Percentiles rank a stretch among this genome's conserved stretches.
Conservation (phyloP, 441 rosid species). For the Breynia disticha region DNA sequence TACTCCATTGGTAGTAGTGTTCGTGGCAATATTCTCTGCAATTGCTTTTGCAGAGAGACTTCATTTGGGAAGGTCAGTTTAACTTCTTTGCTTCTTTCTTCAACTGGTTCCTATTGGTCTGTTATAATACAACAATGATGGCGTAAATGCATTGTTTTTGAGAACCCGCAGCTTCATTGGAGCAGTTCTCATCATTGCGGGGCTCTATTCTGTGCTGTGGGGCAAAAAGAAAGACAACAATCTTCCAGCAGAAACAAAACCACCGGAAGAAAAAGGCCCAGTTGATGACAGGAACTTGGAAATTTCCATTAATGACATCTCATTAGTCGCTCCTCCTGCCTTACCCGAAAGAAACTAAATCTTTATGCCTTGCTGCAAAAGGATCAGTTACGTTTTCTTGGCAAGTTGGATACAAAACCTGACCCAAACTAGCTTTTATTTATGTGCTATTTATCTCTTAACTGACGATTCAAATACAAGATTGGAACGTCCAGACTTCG, state of each 20-base stretch:
- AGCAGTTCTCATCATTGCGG: conserved; percentile 22
- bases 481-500: too few relatives aligned
- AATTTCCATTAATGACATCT: neutral
- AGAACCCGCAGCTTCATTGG: conserved; percentile 24
- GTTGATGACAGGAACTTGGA: conserved; percentile 3
- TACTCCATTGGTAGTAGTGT: conserved; percentile 20
- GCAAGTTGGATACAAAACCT: neutral
- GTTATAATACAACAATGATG: neutral
- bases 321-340: neutral
- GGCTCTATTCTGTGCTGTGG: conserved; percentile 32
- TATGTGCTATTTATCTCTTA: too few relatives aligned
- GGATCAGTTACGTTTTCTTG: neutral
- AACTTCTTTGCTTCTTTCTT: neutral
- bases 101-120: too few relatives aligned
- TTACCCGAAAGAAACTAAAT: neutral
- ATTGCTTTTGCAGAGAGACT: conserved; percentile 34
- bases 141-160: neutral
- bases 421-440: too few relatives aligned
- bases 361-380: too few relatives aligned
- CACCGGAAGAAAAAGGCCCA: conserved; percentile 7
- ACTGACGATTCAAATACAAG: too few relatives aligned
- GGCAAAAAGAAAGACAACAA: conserved; percentile 22
- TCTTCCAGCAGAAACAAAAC: neutral
- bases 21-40: conserved; percentile 33
- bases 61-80: conserved; percentile 29